Base-by-base conservation (phyloP, 352 stramenopile genomes). In the Globisporangium iwayamae region DNA sequence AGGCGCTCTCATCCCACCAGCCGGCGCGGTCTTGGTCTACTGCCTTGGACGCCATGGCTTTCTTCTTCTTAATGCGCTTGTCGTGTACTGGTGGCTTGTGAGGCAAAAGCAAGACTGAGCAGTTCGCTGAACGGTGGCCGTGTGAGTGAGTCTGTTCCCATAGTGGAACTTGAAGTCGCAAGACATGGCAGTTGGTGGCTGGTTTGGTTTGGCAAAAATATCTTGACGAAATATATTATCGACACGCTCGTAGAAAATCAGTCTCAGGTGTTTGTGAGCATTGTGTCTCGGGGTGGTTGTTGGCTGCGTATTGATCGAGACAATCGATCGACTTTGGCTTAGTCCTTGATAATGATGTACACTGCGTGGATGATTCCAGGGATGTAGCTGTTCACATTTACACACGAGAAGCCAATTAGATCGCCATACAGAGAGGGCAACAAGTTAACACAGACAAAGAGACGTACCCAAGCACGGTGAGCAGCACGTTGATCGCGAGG, bases 261-360 rank as follows among this genome's bases (percentile, higher is more conserved):
- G 8, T 30, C 52, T 45, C 9, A 36, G 5, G 32, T 11, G 13
- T 14, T 16, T 34, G 30, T 41, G 36, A 41, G 36, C 36, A 16
- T 16, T 41, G 36, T 41, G 36, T 11, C 9, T 41, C 36, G 25
- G 25, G 4, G 3, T 11, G 36, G 13, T 4, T 41, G 36, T 41
- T 3, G 9, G 36, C 2, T 13, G 36, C 9, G 9, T 11, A 11
- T 14, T 30, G 36, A 20, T 58, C 30, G 36, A 41, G 36, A 41
- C 36, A 41, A 11, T 14, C 36, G 9, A 11, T 41, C 36, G 36
- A 28, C 36, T 4, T 41, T 41, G 36, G 36, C 36, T 56, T 81
- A 90, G 68, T 90, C 69, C 70, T 79, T 82, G 48, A 91, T 73
- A 28, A 91, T 71, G 59, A 91, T 91, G 65, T 89, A 89, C 38